Evolutionary conservation across 345 rosid species (phyloP), one percentile per base, ranked within the genome.

Genomic region (Gossypium herbaceum): DNA sequence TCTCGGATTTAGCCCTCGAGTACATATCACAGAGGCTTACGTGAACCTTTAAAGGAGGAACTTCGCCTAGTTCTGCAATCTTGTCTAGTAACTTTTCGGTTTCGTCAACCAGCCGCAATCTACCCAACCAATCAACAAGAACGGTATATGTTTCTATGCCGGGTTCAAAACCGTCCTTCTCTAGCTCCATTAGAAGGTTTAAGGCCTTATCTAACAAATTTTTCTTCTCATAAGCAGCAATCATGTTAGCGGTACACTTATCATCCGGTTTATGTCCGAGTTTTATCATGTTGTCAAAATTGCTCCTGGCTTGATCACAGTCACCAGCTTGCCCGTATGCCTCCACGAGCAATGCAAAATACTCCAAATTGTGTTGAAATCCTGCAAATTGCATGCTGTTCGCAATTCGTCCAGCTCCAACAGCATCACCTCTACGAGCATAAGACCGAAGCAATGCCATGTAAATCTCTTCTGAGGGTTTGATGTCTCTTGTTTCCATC

Each of bases 1-100:
- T 93, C 91, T 95, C 97, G 9, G 82, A 44, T 65, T 83, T 68
- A 0, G 84, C 84, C 75, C 81, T 82, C 0, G 94, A 79, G 76
- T 95, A 91, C 92, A 93, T 91, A 81, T 80, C 90, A 17, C 97
- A 93, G 73, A 91, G 91, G 84, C 92, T 88, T 71, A 89, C 85
- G 47, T 89, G 97, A 25, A 90, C 76, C 82, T 81, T 85, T 2
- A 88, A 71, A 58, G 93, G 86, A 77, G 94, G 93, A 61, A 84
- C 89, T 80, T 93, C 94, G 17, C 97, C 98, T 77, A 55, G 87
- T 81, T 82, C 87, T n/a, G 92, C 86, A 34, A 93, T 88, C 84
- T 88, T 93, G 2, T 75, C 84, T 83, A 90, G 61, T 34, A 88
- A 81, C 78, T 90, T 89, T 87, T 95, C 98, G 0, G 88, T 92